Conservation (phyloP, 768 basidiomycete genomes). For the Tulasnella calospora region DNA sequence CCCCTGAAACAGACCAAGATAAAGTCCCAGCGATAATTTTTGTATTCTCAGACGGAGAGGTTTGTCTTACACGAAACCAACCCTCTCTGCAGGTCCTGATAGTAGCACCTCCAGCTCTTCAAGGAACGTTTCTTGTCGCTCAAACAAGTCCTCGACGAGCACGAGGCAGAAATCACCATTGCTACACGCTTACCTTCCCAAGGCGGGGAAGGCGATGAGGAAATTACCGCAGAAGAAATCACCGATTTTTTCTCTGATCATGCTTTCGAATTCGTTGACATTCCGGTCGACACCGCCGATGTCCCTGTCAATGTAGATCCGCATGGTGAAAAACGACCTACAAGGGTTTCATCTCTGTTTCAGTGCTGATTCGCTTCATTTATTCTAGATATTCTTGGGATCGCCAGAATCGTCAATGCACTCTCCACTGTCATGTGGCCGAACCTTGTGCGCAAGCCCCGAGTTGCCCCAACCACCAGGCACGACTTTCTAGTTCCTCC, state of each 20-base stretch:
- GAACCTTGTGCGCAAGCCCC: constrained; percentile 51
- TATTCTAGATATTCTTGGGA: constrained; percentile 36
- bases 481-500: not conserved
- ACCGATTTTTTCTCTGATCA: constrained; percentile 62
- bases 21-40: constrained; percentile 67
- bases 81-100: constrained; percentile 15
- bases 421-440: constrained; percentile 88
- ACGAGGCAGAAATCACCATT: constrained; percentile 66
- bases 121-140: constrained; percentile 49
- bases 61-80: constrained; percentile 33
- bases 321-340: constrained; percentile 1
- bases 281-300: constrained; percentile 32
- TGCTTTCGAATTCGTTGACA: constrained; percentile 76
- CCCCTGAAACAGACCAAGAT: constrained; percentile 42
- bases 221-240: constrained; percentile 44
- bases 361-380: not conserved
- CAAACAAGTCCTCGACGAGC: constrained; percentile 35
- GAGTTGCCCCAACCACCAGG: not conserved
- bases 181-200: constrained; percentile 52
- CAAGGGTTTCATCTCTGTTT: not conserved
- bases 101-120: constrained; percentile 46
- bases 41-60: constrained; percentile 65
- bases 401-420: constrained; percentile 70
- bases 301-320: not conserved
- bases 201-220: constrained; percentile 32